Base-by-base conservation (phyloP, 768 basidiomycete genomes). In the Tylopilus sp. region DNA sequence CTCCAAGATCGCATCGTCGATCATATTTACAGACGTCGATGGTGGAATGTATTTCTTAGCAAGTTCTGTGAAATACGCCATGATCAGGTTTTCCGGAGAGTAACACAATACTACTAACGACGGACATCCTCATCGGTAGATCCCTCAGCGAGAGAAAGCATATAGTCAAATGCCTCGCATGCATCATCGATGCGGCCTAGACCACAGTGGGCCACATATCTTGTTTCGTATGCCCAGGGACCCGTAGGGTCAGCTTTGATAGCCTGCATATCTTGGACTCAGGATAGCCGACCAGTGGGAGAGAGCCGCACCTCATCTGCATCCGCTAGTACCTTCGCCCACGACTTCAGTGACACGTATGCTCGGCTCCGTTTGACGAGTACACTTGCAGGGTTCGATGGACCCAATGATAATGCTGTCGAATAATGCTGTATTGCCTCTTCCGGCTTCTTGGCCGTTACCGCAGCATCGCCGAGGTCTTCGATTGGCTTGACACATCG, bases 321-420 rank as follows among this genome's bases (percentile, higher is more conserved):
- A 9, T 53, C 38, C 9, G 9, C 24, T 38, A 46, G 19, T 6
- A 50, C 29, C 6, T 26, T 44, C 1, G 40, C 45, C 54, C 45
- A 55, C 13, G 25, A 16, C 13, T 16, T 9, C 9, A 43, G 21
- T n/a, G 13, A 29, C 19, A 9, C 48, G 2, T 21, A 36, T 1
- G 29, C 50, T n/a, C 28, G 48, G 14, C 54, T 58, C 30, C 57
- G 53, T 29, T 55, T 46, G 4, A 57, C 12, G 17, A 57, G 29
- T 8, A 48, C 37, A 19, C 22, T 22, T 22, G 28, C 21, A 4
- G 11, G 43, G n/a, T 29, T 29, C 5, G 37, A 21, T 4, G 55
- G 55, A 17, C 38, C 24, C 17, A 53, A 22, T 17, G 45, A 57
- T 25, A 59, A 33, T 8, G 56, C 52, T 25, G 37, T 10, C 8